Conservation (phyloP, 208 protist species). For the Wallacemonas collosoma region DNA sequence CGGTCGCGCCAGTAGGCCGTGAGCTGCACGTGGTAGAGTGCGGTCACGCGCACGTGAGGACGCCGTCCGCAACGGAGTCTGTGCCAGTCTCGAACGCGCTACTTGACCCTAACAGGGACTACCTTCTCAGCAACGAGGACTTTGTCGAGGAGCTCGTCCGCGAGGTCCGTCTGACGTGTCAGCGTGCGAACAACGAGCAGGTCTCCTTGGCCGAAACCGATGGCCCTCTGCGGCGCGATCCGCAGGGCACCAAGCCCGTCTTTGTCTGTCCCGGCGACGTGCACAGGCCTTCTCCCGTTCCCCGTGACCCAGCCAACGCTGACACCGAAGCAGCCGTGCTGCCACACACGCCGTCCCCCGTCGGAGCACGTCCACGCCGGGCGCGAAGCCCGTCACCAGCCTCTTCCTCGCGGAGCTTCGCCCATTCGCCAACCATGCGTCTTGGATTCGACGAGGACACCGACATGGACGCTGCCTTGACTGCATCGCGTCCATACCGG, state of each 20-base stretch:
- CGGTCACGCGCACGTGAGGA: conserved; percentile 5
- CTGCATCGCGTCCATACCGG: too few species aligned
- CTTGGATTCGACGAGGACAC: not conserved
- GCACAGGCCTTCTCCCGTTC: not conserved
- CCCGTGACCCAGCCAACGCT: not conserved
- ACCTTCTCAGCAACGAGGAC: conserved; percentile 19
- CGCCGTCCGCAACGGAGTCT: not conserved
- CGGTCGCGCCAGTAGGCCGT: not conserved
- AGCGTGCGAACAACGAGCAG: conserved; percentile 14
- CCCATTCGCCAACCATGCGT: not conserved
- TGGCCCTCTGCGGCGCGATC: not conserved
- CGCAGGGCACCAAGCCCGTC: not conserved
- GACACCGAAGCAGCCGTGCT: not conserved
- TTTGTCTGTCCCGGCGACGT: conserved; percentile 10
- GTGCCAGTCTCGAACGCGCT: not conserved
- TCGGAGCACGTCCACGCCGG: not conserved
- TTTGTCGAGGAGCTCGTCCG: conserved; percentile 21
- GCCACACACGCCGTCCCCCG: not conserved
- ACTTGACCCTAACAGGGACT: not conserved
- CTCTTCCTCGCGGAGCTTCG: conserved; percentile 9
- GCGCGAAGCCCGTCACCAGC: not conserved
- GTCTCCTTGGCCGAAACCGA: not conserved
- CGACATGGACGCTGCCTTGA: too few species aligned
- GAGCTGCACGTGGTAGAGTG: conserved; percentile 28
- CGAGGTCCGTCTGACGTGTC: conserved; percentile 19